A percentile compares a stretch with the other conserved stretches of the same genome.
These are phyloP conservation scores for Trametes hirsuta DNA, from an alignment of 1,284 basidiomycete genomes.

Conservation along the genomic window DNA sequence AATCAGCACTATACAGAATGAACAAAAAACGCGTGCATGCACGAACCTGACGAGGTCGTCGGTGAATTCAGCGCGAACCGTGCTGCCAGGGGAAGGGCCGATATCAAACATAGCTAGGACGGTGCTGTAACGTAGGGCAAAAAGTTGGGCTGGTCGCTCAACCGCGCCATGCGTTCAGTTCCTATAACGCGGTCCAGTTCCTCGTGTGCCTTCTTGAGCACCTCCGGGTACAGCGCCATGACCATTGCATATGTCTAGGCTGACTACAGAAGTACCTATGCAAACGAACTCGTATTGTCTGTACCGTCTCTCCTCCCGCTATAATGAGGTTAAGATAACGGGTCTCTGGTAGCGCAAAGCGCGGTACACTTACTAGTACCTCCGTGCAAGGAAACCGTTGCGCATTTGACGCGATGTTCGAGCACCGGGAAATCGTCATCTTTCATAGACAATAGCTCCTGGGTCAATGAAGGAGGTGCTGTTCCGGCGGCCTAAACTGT, in stretches of 20 bases:
- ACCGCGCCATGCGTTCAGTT: slow-evolving; percentile 31
- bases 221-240: slow-evolving; percentile 33
- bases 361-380: slow-evolving; percentile 15
- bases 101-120: slow-evolving; percentile 31
- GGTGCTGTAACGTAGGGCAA: slow-evolving; percentile 34
- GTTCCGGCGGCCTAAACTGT: slow-evolving; percentile 11
- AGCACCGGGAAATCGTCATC: neutral
- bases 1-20: neutral
- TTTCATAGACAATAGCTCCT: slow-evolving; percentile 9
- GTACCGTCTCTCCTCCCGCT: slow-evolving; percentile 25
- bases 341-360: neutral
- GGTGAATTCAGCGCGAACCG: slow-evolving; percentile 9
- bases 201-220: slow-evolving; percentile 32
- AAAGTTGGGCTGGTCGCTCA: slow-evolving; percentile 31
- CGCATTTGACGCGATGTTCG: slow-evolving; percentile 25
- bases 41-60: slow-evolving; percentile 22
- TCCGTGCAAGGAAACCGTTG: slow-evolving; percentile 29
- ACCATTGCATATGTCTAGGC: slow-evolving; percentile 26
- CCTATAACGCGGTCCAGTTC: slow-evolving; percentile 38
- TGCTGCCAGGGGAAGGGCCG: slow-evolving; percentile 7
- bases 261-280: neutral
- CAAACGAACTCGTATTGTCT: neutral
- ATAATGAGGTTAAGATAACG: neutral
- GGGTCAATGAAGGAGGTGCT: slow-evolving; percentile 20
- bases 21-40: neutral